phyloP scores from a whole-genome alignment of 257 asterid species.

The Anisodus tanguticus region DNA sequence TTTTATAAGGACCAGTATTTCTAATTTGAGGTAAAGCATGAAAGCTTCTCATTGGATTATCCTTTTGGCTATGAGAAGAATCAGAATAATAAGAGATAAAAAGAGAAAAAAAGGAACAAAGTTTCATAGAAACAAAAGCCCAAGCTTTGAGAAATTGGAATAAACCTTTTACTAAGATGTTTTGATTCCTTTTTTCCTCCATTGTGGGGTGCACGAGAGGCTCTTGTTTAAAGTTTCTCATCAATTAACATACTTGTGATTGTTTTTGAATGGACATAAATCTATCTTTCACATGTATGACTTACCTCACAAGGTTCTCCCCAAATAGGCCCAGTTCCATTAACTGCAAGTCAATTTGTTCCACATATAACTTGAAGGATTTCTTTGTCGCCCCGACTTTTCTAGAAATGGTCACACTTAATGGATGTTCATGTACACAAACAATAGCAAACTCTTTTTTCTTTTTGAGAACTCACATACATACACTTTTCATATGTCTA shows the following conservation, averaged over 20 bases:
- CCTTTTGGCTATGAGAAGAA: conserved; percentile 14
- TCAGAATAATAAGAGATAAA: conserved; percentile 26
- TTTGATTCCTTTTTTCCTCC: not conserved
- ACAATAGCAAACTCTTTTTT: not conserved
- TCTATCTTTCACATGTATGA: conserved; percentile 13
- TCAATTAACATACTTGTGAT: conserved; percentile 24
- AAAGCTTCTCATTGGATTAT: conserved; percentile 29
- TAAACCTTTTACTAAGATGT: conserved; percentile 26
- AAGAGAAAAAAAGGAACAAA: not conserved
- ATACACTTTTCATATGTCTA: not conserved
- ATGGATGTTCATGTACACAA: not conserved
- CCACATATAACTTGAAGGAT: not conserved
- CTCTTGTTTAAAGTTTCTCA: not conserved
- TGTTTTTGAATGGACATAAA: conserved; percentile 8
- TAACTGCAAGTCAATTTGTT: conserved; percentile 20
- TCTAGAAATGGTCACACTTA: not conserved
- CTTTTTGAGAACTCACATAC: not conserved
- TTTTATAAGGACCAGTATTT: not conserved
- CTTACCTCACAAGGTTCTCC: conserved; percentile 6
- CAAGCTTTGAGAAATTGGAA: conserved; percentile 18
- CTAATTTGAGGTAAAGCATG: not conserved
- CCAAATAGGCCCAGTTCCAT: conserved; percentile 3
- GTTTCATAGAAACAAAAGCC: conserved; percentile 23
- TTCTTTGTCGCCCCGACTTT: not conserved
- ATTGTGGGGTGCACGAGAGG: conserved; percentile 23